phyloP scores from a whole-genome alignment of 306 rosid genomes.

The Quercus agrifolia region DNA sequence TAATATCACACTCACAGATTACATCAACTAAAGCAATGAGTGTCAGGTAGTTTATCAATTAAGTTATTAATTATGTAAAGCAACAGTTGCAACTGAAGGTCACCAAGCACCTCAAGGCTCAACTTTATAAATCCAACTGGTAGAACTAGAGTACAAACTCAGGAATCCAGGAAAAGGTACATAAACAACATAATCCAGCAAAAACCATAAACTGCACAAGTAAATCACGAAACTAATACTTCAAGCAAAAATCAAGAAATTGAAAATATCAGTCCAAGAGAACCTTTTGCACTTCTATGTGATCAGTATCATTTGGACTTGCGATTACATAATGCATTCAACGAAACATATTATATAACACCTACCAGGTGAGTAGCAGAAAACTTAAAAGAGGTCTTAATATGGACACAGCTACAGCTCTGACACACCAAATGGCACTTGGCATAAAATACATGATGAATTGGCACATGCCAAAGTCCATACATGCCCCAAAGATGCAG shows the following conservation, averaged over 20 bases:
- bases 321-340: not conserved
- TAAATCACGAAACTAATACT: not conserved
- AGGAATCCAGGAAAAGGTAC: not conserved
- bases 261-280: not conserved
- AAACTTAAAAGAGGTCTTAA: not conserved
- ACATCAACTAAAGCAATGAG: not conserved
- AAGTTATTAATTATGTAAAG: not conserved
- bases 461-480: not conserved
- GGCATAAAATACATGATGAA: not conserved
- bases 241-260: not conserved
- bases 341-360: not conserved
- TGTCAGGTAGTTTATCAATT: not conserved
- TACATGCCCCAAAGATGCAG: not conserved
- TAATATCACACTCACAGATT: not conserved
- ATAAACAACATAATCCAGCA: not conserved
- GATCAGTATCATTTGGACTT: not conserved
- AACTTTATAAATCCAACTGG: not conserved
- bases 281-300: not conserved
- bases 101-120: not conserved
- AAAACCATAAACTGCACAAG: not conserved
- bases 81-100: not conserved
- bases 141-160: not conserved
- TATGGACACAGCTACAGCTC: not conserved
- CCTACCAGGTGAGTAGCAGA: not conserved
- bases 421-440: not conserved